Base-by-base conservation (phyloP, 2,329 filamentous ascomycete genomes). In the Graphiopsis chlorocephala region DNA sequence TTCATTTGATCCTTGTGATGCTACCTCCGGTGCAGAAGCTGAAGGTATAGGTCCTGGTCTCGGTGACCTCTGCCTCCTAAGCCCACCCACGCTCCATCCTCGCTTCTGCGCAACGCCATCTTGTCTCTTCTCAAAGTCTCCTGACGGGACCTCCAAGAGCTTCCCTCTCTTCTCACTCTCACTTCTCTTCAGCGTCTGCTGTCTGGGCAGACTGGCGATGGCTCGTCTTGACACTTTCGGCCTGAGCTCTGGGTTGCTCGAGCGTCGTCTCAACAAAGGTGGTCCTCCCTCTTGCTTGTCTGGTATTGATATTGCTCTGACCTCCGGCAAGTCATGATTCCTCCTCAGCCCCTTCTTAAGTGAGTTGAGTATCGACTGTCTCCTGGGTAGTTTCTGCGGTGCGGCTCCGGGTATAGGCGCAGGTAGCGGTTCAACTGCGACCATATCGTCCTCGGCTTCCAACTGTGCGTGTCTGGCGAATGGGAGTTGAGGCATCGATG, bases 161-260 rank as follows among this genome's bases (percentile, higher is more conserved):
- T 88, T 89, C 70, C 90, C 48, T 55, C 60, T 53, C 87, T 70
- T 92, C 85, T 68, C 86, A 85, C 78, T 97, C 74, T 90, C 86
- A 76, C 94, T 92, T 71, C 93, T 86, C 77, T 88, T 90, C 78
- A 96, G 93, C 0, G 92, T 96, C 71, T 89, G 86, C 4, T 88
- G 82, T 57, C 92, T 86, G 45, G 92, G 91, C 42, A 97, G 80
- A 17, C 90, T 89, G 20, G 92, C 90, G 17, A 93, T 87, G n/a
- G 92, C 91, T 72, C 84, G 87, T 69, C 86, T 75, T 23, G 60
- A 62, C 10, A 29, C 31, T 17, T 62, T 62, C 60, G 60, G 60
- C 48, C 60, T 38, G 10, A 62, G 35, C 47, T 62, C 60, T 42
- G 60, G 60, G 33, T 62, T 62, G 7, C 60, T 62, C 23, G 60